These are phyloP conservation scores for Suaeda aralocaspica DNA, from an alignment of 148 eudicot genomes.

Conservation along the genomic window DNA sequence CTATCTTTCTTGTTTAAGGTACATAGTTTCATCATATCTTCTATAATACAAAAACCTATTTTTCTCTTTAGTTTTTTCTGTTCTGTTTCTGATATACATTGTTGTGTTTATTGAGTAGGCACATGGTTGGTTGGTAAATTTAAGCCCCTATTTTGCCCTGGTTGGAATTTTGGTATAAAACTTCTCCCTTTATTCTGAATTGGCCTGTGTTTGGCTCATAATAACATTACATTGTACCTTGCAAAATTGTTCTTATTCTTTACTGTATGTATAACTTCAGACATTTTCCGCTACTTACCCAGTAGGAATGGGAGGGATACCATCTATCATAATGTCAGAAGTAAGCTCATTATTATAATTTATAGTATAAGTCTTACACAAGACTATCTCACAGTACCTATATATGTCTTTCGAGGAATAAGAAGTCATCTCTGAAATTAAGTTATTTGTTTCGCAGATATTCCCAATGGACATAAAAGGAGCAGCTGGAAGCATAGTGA, in stretches of 20 bases:
- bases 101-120: conserved; percentile 15
- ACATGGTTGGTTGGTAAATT: conserved; percentile 18
- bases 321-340: conserved; percentile 37
- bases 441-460: conserved; percentile 20
- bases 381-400: not conserved
- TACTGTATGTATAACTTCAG: conserved; percentile 2
- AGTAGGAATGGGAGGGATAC: conserved; percentile 35
- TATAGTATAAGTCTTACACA: not conserved
- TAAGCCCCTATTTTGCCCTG: conserved; percentile 29
- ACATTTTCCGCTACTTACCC: conserved; percentile 25
- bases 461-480: conserved; percentile 39
- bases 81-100: not conserved
- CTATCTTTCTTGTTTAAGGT: conserved; percentile 28
- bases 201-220: too few relatives aligned
- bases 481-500: conserved; percentile 36
- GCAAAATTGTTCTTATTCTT: not conserved
- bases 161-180: conserved; percentile 28
- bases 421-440: too few relatives aligned
- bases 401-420: not conserved
- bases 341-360: conserved; percentile 9
- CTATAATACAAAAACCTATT: too few relatives aligned
- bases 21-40: not conserved
- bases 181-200: not conserved
- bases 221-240: too few relatives aligned
- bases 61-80: not conserved